phyloP scores from a whole-genome alignment of 2,329 filamentous ascomycete species.

The Neonectria faginata region DNA sequence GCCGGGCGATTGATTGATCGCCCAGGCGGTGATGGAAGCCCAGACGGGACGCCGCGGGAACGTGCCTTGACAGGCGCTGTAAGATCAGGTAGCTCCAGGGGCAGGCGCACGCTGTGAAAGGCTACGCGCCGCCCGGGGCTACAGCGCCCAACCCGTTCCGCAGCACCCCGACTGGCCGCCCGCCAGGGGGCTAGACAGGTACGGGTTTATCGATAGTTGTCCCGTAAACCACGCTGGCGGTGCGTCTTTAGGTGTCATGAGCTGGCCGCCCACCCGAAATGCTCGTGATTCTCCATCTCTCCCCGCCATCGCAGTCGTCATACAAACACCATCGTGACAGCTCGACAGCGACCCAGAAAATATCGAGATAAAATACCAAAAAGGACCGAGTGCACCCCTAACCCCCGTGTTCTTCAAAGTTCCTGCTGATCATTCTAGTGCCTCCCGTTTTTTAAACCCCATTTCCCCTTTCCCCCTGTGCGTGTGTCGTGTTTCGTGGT shows the following conservation, averaged over 20 bases:
- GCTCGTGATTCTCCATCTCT: background rate
- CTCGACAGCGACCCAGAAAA: slow-evolving; percentile 5
- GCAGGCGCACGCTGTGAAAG: slow-evolving; percentile 9
- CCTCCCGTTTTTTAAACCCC: slow-evolving; percentile 31
- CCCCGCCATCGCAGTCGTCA: slow-evolving; percentile 32
- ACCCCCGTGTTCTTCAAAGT: slow-evolving; percentile 4
- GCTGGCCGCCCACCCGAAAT: slow-evolving; percentile 36
- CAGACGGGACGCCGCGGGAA: slow-evolving; percentile 19
- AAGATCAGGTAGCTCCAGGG: slow-evolving; percentile 38
- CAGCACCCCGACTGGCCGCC: slow-evolving; percentile 18
- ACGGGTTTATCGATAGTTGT: slow-evolving; percentile 44
- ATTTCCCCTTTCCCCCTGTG: slow-evolving; percentile 10
- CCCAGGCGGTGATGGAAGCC: slow-evolving; percentile 1
- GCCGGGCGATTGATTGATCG: no score
- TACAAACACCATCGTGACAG: slow-evolving; percentile 33
- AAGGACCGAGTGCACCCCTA: slow-evolving; percentile 36
- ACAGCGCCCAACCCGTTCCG: slow-evolving; percentile 26
- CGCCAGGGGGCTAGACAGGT: slow-evolving; percentile 5
- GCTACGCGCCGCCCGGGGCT: slow-evolving; percentile 25
- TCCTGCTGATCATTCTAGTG: slow-evolving; percentile 38
- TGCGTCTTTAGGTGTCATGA: slow-evolving; percentile 36
- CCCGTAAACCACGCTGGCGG: slow-evolving; percentile 40
- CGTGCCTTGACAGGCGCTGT: slow-evolving; percentile 27
- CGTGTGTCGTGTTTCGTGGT: slow-evolving; percentile 33
- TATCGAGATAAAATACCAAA: slow-evolving; percentile 17